Conservation (phyloP, 139 green algal genomes). For the Monoraphidium neglectum region DNA sequence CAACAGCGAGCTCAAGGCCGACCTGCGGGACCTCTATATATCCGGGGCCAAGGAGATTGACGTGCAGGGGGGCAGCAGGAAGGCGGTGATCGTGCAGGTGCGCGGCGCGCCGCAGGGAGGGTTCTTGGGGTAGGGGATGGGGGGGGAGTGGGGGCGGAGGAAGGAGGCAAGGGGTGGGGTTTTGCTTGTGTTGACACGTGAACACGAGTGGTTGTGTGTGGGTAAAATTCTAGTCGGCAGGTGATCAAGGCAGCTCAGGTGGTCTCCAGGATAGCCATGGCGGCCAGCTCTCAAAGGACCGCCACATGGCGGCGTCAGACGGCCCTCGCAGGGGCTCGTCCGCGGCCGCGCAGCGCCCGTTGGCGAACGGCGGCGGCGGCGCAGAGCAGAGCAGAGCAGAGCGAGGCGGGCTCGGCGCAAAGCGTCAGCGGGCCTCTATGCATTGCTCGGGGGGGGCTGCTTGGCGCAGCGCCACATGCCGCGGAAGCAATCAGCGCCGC, state of each 20-base stretch:
- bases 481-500: background rate
- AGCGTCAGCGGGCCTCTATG: background rate
- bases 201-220: background rate
- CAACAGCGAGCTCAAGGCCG: constrained; percentile 97
- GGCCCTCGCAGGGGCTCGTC: too few relatives aligned
- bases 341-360: too few relatives aligned
- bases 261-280: too few relatives aligned
- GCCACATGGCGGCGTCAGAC: too few relatives aligned
- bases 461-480: background rate
- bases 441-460: background rate
- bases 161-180: background rate
- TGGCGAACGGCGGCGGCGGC: too few relatives aligned
- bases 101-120: constrained; percentile 13
- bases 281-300: too few relatives aligned
- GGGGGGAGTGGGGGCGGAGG: background rate
- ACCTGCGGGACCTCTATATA: constrained; percentile 99
- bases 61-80: constrained; percentile 77
- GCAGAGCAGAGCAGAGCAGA: too few relatives aligned
- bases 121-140: background rate
- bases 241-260: too few relatives aligned
- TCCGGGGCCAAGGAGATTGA: constrained; percentile 93
- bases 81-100: constrained; percentile 96
- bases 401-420: background rate
- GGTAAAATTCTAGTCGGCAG: too few relatives aligned
- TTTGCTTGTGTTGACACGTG: too few relatives aligned